Evolutionary conservation across 1,139 yeast genomes (phyloP).

Genomic region (Suhomyces coccinellae): DNA sequence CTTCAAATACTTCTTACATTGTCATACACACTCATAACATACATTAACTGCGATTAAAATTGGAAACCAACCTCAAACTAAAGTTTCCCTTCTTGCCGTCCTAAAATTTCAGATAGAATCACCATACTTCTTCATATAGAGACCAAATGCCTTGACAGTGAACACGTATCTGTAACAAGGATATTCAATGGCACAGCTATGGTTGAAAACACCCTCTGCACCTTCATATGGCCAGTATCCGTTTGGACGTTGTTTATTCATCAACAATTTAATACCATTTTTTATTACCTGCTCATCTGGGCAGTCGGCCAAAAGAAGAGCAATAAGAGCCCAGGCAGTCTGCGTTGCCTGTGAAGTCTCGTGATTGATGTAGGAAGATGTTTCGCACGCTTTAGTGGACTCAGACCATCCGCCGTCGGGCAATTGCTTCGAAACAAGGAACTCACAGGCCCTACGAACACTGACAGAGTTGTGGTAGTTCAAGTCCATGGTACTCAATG

Average conservation of each 20-base stretch:
- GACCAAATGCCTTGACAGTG: conserved; percentile 90
- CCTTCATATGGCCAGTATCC: conserved; percentile 91
- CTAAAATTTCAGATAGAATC: conserved; percentile 6
- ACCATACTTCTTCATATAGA: conserved; percentile 51
- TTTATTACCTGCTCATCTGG: conserved; percentile 67
- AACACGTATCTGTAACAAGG: conserved; percentile 90
- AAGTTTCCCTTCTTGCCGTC: neutral
- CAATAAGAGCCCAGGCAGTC: conserved; percentile 91
- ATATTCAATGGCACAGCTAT: conserved; percentile 87
- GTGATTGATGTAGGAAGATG: conserved; percentile 67
- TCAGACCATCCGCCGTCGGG: conserved; percentile 98
- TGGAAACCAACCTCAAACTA: too few relatives aligned
- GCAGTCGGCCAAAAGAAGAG: conserved; percentile 75
- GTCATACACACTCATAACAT: neutral
- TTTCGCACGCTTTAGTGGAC: conserved; percentile 78
- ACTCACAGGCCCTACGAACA: conserved; percentile 81
- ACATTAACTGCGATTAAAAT: neutral
- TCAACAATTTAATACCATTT: conserved; percentile 62
- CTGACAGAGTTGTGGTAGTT: conserved; percentile 59
- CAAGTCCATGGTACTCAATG: conserved; percentile 69
- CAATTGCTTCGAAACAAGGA: conserved; percentile 71
- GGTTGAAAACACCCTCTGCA: conserved; percentile 95
- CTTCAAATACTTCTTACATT: too few relatives aligned
- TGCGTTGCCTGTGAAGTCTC: conserved; percentile 76
- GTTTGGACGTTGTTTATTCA: conserved; percentile 63